phyloP scores from a whole-genome alignment of 2,329 filamentous ascomycete species.

The Torrubiella hemipterigena region DNA sequence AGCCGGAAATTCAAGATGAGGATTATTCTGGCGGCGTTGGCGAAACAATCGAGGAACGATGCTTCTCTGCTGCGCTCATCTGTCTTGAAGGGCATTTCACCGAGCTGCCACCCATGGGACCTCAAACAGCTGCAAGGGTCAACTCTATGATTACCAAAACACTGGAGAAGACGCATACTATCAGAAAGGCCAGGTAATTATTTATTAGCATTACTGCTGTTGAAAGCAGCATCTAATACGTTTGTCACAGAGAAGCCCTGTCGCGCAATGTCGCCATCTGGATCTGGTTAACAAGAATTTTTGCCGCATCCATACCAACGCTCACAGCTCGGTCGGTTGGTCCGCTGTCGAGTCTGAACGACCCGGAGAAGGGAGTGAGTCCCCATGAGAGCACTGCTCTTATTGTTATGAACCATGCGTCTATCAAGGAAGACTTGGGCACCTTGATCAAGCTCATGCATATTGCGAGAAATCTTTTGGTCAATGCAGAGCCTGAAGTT shows the following conservation, averaged over 20 bases:
- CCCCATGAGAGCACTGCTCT: constrained; percentile 50
- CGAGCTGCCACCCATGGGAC: constrained; percentile 43
- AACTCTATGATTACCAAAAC: constrained; percentile 47
- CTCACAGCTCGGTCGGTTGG: constrained; percentile 48
- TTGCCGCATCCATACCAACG: constrained; percentile 47
- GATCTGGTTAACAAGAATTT: constrained; percentile 52
- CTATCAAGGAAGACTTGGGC: constrained; percentile 49
- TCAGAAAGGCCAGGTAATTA: constrained; percentile 45
- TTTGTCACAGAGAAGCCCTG: constrained; percentile 36
- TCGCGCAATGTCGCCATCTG: constrained; percentile 53
- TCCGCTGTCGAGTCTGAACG: constrained; percentile 38
- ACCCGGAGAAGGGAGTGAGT: constrained; percentile 44
- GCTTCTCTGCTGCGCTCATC: constrained; percentile 47
- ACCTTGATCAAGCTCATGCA: constrained; percentile 57
- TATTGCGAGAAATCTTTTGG: constrained; percentile 51
- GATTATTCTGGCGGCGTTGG: constrained; percentile 1
- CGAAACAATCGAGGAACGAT: constrained; percentile 51
- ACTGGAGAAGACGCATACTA: constrained; percentile 50
- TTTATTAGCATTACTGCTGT: neutral
- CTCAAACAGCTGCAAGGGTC: constrained; percentile 40
- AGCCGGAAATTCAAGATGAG: neutral
- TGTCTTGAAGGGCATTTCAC: constrained; percentile 51
- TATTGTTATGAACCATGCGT: constrained; percentile 49
- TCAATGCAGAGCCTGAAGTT: constrained; percentile 51
- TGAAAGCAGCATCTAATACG: too few species aligned